Evolutionary conservation across 177 flowering plant genomes (phyloP), one percentile per base, ranked within the genome.

Genomic region (Vitis hybrid): DNA sequence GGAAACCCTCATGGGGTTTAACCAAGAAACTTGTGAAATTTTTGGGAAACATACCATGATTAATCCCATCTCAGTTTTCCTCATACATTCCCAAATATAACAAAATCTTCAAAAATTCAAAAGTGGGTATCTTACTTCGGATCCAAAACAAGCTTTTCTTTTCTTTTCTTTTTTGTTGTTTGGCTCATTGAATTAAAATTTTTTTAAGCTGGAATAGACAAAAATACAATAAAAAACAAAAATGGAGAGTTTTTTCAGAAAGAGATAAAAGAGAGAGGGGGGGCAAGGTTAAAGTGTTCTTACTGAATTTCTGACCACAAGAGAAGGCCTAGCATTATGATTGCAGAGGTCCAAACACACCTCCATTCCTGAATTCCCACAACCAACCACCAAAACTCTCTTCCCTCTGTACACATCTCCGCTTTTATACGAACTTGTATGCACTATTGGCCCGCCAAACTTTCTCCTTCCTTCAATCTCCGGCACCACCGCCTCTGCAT

Each of bases 361-460:
- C 68, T 89, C 94, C 94, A 89, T 89, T 14, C 94, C 94, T 1
- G 94, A 89, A 76, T 89, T 89, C 51, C 93, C 93, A 81, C 91
- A 85, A 1, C 93, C 93, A 32, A 89, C 90, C 10, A 89, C 90
- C 78, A 88, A 75, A 56, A 90, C 92, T 51, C 56, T 85, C 70
- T 84, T 83, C 66, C 87, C 87, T 62, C 67, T 52, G 57, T 76
- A 88, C 30, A 51, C 77, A 7, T 72, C 80, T 0, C 94, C 94
- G 52, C 85, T 85, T 71, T 75, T 83, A 48, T 90, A 90, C 59
- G 19, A 19, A 60, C 94, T 84, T 1, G 92, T 85, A 65, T 90
- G 94, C 72, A 73, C 70, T 12, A 88, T 66, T 2, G 64, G 67
- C 51, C 85, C 88, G 1, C 71, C 82, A 66, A 88, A 89, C 66